Base-by-base conservation (phyloP, 2,329 filamentous ascomycete species). In the Pyrenophora graminea region DNA sequence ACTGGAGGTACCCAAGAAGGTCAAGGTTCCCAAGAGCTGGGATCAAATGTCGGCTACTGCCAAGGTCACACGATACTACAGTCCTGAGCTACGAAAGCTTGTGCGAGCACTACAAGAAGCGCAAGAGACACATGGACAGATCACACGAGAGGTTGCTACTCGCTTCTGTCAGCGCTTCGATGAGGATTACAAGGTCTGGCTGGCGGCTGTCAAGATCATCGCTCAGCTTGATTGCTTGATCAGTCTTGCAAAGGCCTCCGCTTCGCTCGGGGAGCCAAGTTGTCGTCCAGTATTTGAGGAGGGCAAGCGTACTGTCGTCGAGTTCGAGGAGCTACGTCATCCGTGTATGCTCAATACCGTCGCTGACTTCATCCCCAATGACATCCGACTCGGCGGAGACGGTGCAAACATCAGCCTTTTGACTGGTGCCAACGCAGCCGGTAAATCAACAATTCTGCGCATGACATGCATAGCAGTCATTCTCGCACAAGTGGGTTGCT, bases 391-490 rank as follows among this genome's bases (percentile, higher is more conserved):
- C 3, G 94, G 94, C 53, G 94, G 94, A 5, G 79, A 86, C 8
- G 79, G 82, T 6, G 80, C 91, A 45, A 97, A 93, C 65, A 93
- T 99, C 63, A 91, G 90, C 63, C 80, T 99, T 25, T 82, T 99
- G 33, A 99, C 94, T 1, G 94, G 94, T 70, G 94, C 94, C 53
- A 99, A 99, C 68, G 94, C 94, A 7, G 94, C 94, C 41, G 94
- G 94, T 69, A 99, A 99, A 77, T 97, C 94, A 1, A 99, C 94
- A 1, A 85, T 99, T 37, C 82, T 99, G 27, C 86, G 94, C 68
- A 97, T 97, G 94, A 95, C 93, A 2, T 99, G 94, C 66, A 86
- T 94, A 40, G 94, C 94, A 0, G 93, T 97, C 42, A 97, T 99
- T 63, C 92, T 99, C 85, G 94, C 94, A 0, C 94, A 99, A 70